Percentiles rank a stretch among this genome's conserved stretches.
Evolutionary conservation across 768 basidiomycete species (phyloP).

Genomic region (Pisolithus marmoratus): DNA sequence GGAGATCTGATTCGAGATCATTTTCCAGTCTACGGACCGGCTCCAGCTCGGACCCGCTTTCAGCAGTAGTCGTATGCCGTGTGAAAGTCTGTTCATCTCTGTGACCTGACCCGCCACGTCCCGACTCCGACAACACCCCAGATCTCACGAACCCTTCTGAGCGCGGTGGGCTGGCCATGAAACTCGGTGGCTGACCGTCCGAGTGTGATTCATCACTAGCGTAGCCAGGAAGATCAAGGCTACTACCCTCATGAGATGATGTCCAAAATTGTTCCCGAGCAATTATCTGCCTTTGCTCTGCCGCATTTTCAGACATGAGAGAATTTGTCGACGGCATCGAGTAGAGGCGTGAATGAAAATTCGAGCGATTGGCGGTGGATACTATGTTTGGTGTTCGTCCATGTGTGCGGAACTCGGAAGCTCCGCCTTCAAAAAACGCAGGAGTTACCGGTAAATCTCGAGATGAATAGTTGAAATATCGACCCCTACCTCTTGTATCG

Average conservation of each 20-base stretch:
- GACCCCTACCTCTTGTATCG: not conserved
- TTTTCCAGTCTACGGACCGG: not conserved
- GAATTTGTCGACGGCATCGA: constrained; percentile 33
- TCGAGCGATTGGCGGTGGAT: constrained; percentile 9
- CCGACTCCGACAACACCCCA: not conserved
- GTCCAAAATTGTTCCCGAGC: constrained; percentile 33
- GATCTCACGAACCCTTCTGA: not conserved
- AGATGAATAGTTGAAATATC: not conserved
- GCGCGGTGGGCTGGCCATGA: not conserved
- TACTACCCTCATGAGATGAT: constrained; percentile 12
- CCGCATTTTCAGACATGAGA: constrained; percentile 39
- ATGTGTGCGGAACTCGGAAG: not conserved
- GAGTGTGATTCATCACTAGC: not conserved
- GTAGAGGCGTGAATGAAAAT: constrained; percentile 14
- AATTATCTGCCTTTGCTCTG: constrained; percentile 34
- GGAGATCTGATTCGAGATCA: not conserved
- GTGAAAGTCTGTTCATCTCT: not conserved
- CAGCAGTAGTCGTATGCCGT: not conserved
- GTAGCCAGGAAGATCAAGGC: not conserved
- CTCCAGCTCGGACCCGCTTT: not conserved
- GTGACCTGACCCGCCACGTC: not conserved
- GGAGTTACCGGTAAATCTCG: not conserved
- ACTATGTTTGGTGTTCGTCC: not conserved
- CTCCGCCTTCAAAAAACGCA: not conserved
- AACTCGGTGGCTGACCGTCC: not conserved